Percentiles rank a stretch among this genome's conserved stretches.
phyloP scores from a whole-genome alignment of 805 yeast species.

The Saturnispora zaruensis region DNA sequence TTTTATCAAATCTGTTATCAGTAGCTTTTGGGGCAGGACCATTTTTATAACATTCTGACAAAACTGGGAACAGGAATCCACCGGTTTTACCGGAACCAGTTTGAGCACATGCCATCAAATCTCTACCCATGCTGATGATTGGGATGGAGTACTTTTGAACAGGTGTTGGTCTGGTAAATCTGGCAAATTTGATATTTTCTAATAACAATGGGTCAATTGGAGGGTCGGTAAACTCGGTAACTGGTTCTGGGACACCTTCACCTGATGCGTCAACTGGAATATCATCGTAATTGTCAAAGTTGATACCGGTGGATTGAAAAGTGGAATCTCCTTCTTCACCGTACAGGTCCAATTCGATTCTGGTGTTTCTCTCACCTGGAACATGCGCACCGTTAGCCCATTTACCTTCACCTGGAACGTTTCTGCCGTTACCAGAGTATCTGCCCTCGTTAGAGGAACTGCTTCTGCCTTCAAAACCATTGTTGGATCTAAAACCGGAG shows the following conservation, averaged over 20 bases:
- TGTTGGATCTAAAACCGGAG: conserved; percentile 22
- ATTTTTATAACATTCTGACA: conserved; percentile 77
- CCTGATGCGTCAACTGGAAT: conserved; percentile 98
- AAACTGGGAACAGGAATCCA: conserved; percentile 97
- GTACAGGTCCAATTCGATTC: conserved; percentile 69
- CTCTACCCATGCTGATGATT: conserved; percentile 57
- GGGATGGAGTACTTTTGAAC: conserved; percentile 92
- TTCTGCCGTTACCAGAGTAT: conserved; percentile 25
- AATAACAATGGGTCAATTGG: conserved; percentile 83
- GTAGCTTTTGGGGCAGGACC: conserved; percentile 65
- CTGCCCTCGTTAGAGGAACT: conserved; percentile 26
- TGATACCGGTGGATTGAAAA: conserved; percentile 92
- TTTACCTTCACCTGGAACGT: conserved; percentile 59
- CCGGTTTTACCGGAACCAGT: conserved; percentile 99
- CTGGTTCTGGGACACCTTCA: conserved; percentile 89
- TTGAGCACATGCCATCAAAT: conserved; percentile 91
- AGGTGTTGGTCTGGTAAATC: conserved; percentile 95
- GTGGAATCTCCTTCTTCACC: conserved; percentile 69
- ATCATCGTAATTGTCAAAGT: conserved; percentile 97
- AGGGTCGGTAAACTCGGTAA: conserved; percentile 78
- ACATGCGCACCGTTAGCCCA: conserved; percentile 84
- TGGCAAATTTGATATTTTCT: conserved; percentile 77
- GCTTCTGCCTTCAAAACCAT: conserved; percentile 22
- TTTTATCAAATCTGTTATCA: conserved; percentile 46
- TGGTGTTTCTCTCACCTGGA: conserved; percentile 66